Conservation (phyloP, 352 stramenopile genomes). For the Phytophthora brassicae region DNA sequence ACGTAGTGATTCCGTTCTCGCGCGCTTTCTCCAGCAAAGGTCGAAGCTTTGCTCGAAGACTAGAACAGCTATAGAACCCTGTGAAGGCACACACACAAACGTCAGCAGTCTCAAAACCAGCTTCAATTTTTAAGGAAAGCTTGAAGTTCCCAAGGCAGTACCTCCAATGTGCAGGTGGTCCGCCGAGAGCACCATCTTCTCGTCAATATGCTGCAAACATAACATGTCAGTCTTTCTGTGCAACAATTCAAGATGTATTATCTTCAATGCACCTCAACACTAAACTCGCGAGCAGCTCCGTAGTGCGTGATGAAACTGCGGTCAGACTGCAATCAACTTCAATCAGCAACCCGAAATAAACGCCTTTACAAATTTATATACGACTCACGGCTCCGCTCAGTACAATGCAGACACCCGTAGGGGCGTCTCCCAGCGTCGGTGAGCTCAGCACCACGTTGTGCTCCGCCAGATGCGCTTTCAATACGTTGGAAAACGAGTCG, state of each 20-base stretch:
- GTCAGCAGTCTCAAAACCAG: constrained; percentile 4
- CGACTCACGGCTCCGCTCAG: constrained; percentile 59
- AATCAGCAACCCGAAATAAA: background rate
- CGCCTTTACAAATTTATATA: background rate
- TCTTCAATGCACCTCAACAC: constrained; percentile 42
- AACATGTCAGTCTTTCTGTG: no score
- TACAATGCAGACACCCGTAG: constrained; percentile 81
- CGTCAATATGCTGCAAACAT: constrained; percentile 64
- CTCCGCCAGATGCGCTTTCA: constrained; percentile 48
- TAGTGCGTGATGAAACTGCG: constrained; percentile 87
- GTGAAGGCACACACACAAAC: background rate
- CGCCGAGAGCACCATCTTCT: constrained; percentile 52
- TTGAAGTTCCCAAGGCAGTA: constrained; percentile 10
- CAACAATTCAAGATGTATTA: no score
- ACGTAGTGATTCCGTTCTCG: constrained; percentile 68
- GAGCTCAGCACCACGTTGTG: constrained; percentile 48
- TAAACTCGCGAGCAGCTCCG: constrained; percentile 62
- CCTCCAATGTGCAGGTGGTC: constrained; percentile 81
- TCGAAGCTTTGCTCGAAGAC: constrained; percentile 60
- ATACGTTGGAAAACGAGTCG: constrained; percentile 43
- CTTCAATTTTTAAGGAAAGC: background rate
- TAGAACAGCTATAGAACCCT: constrained; percentile 79
- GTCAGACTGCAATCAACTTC: constrained; percentile 44
- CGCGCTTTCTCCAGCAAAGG: constrained; percentile 57
- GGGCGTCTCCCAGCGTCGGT: constrained; percentile 33